phyloP scores from a whole-genome alignment of 768 basidiomycete species.

The Tephrocybe sp. region DNA sequence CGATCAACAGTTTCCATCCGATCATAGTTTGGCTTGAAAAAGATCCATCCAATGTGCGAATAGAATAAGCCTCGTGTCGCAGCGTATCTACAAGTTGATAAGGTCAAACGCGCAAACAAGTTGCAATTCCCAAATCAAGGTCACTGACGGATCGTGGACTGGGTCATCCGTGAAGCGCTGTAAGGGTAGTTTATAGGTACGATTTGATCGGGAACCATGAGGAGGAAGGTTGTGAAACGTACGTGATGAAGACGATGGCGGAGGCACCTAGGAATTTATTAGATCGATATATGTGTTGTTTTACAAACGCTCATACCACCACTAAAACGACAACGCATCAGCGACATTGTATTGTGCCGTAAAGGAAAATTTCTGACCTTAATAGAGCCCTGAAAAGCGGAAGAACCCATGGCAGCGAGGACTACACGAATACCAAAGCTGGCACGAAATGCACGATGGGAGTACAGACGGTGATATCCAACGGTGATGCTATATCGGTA shows the following conservation, averaged over 20 bases:
- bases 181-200: not conserved
- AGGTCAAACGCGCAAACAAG: not conserved
- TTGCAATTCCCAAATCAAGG: not conserved
- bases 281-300: not conserved
- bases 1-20: conserved; percentile 63
- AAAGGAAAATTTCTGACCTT: conserved; percentile 48
- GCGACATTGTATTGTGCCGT: not conserved
- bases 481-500: conserved; percentile 55
- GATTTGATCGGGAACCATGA: not conserved
- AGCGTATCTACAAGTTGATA: conserved; percentile 49
- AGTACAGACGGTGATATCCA: conserved; percentile 81
- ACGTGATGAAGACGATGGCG: conserved; percentile 78
- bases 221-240: conserved; percentile 20
- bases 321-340: conserved; percentile 29
- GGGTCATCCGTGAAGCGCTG: conserved; percentile 74
- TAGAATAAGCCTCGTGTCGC: conserved; percentile 73
- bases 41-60: conserved; percentile 88
- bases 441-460: conserved; percentile 70
- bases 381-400: conserved; percentile 80
- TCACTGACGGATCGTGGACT: conserved; percentile 59
- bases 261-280: conserved; percentile 49
- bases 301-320: conserved; percentile 43
- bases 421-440: conserved; percentile 50
- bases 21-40: conserved; percentile 69
- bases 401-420: conserved; percentile 66